A percentile compares a stretch with the other conserved stretches of the same genome.
Evolutionary conservation across 441 rosid species (phyloP).

Genomic region (Gossypium gossypioides): DNA sequence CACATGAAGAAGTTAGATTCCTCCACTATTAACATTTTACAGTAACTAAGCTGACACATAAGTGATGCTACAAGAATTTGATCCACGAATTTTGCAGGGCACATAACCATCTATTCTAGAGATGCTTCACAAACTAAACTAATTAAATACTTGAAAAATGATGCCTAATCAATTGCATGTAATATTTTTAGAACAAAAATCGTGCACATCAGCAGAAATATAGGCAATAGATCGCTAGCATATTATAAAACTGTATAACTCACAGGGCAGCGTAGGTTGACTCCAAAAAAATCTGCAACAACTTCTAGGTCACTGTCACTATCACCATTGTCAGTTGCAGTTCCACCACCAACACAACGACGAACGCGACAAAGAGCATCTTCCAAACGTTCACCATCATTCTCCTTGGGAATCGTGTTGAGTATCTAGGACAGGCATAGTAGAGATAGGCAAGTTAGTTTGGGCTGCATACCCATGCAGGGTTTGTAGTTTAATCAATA

Average conservation of each 20-base stretch:
- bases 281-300: slow-evolving; percentile 74
- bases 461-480: background rate
- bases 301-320: slow-evolving; percentile 98
- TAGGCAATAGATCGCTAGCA: background rate
- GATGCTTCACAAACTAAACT: background rate
- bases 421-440: slow-evolving; percentile 42
- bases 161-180: background rate
- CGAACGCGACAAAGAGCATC: slow-evolving; percentile 86
- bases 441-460: background rate
- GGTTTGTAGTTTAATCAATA: background rate
- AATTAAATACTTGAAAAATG: background rate
- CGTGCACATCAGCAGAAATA: background rate
- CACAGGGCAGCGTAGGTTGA: slow-evolving; percentile 83
- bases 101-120: background rate
- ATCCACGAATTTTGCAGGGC: background rate
- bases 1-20: background rate
- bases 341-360: slow-evolving; percentile 87
- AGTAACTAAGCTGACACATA: background rate
- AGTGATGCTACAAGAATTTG: background rate
- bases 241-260: slow-evolving; percentile 20
- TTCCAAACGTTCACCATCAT: slow-evolving; percentile 73
- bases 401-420: slow-evolving; percentile 70
- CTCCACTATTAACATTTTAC: background rate
- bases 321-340: slow-evolving; percentile 65
- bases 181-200: background rate